Percentiles rank a stretch among this genome's conserved stretches.
Conservation (phyloP, 768 basidiomycete genomes). For the Serendipita sp. region DNA sequence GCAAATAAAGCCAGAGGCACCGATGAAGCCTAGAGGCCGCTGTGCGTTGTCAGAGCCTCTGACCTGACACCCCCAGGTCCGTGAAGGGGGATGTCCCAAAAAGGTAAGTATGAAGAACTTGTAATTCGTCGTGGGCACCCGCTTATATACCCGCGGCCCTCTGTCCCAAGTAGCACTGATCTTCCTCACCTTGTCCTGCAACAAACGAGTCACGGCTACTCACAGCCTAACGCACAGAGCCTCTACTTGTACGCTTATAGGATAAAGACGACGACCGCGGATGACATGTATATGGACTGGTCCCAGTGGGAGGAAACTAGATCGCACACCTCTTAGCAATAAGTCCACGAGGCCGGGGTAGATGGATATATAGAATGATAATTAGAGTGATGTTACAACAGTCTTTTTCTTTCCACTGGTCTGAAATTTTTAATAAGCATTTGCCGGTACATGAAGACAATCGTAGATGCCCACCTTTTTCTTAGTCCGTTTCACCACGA, state of each 20-base stretch:
- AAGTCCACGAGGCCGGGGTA: background rate
- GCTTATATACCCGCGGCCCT: too few relatives aligned
- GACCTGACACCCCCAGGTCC: background rate
- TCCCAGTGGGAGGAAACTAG: background rate
- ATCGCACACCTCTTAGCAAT: background rate
- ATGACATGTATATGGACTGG: background rate
- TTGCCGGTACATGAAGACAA: background rate
- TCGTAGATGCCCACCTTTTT: constrained; percentile 22
- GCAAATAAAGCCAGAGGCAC: background rate
- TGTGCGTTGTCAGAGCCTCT: background rate
- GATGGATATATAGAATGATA: too few relatives aligned
- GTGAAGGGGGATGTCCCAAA: background rate
- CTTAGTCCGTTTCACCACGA: constrained; percentile 58
- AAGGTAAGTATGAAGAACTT: background rate
- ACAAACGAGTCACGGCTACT: too few relatives aligned
- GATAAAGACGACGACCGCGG: too few relatives aligned
- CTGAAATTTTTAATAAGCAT: background rate
- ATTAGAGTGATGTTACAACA: background rate
- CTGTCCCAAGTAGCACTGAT: too few relatives aligned
- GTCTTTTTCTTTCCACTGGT: background rate
- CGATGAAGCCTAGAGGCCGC: background rate
- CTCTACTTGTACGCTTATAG: too few relatives aligned
- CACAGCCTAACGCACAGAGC: too few relatives aligned
- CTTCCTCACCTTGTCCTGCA: background rate
- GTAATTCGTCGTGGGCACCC: background rate